A percentile compares a stretch with the other conserved stretches of the same genome.
These are phyloP conservation scores for Rhodotorula sp. DNA, from an alignment of 1,284 basidiomycete species.

Conservation along the genomic window DNA sequence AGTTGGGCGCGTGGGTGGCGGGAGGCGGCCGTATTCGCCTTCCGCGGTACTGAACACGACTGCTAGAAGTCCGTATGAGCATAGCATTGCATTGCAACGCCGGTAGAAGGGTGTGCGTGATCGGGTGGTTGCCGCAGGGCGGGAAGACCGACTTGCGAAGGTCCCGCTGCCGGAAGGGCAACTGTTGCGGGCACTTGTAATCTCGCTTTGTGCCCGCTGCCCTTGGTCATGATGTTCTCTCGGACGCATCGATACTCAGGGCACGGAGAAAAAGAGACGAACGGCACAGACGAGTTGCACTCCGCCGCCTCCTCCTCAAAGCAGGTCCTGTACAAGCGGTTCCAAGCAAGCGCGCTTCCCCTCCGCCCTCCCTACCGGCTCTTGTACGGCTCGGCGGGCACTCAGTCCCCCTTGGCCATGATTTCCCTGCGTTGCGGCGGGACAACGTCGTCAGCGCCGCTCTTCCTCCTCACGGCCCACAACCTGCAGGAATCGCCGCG, in stretches of 20 bases:
- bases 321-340: background rate
- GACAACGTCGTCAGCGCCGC: background rate
- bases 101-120: background rate
- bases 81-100: background rate
- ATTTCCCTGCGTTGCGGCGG: background rate
- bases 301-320: background rate
- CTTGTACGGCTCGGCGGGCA: background rate
- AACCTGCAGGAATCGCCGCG: too few relatives aligned
- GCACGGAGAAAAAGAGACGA: background rate
- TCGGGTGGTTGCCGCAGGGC: too few relatives aligned
- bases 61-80: too few relatives aligned
- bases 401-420: conserved; percentile 2
- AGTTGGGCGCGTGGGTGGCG: conserved; percentile 33
- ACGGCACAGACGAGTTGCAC: background rate
- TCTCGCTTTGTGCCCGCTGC: too few relatives aligned
- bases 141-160: background rate
- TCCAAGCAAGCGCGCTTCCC: background rate
- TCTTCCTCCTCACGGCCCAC: too few relatives aligned
- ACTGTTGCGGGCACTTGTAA: too few relatives aligned
- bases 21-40: conserved; percentile 29
- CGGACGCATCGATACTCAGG: too few relatives aligned
- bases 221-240: too few relatives aligned
- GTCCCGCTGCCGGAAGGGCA: background rate
- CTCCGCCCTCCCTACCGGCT: background rate
- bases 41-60: conserved; percentile 28